Percentiles rank a stretch among this genome's conserved stretches.
Conservation (phyloP, 129 eudicot species). For the Helianthus tuberosus region DNA sequence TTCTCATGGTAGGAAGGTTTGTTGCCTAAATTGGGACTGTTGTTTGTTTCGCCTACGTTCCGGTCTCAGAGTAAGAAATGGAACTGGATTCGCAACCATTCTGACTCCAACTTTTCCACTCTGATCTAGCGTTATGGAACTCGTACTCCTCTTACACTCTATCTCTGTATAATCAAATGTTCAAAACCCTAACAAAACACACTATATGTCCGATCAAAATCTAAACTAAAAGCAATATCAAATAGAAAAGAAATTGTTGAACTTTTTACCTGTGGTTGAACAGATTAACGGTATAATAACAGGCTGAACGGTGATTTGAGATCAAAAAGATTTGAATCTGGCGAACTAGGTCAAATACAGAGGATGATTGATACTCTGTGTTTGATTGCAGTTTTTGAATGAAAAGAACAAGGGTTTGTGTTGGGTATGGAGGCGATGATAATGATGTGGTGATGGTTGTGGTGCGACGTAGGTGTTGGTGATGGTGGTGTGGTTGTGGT, state of each 20-base stretch:
- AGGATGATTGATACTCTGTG: too few species aligned
- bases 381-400: too few species aligned
- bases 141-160: constrained; percentile 32
- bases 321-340: background rate
- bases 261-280: constrained; percentile 14
- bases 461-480: too few species aligned
- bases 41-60: constrained; percentile 76
- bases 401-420: too few species aligned
- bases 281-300: background rate
- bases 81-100: constrained; percentile 78
- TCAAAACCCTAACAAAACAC: constrained; percentile 6
- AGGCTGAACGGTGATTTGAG: background rate
- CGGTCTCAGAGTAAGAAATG: constrained; percentile 86
- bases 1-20: constrained; percentile 56
- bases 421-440: too few species aligned
- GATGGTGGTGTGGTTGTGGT: too few species aligned
- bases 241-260: background rate
- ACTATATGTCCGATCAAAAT: background rate
- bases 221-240: background rate
- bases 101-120: constrained; percentile 60
- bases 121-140: constrained; percentile 70
- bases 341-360: too few species aligned
- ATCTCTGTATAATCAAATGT: background rate
- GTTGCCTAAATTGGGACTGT: too few species aligned
- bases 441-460: too few species aligned